Percentiles rank a stretch among this genome's conserved stretches.
phyloP scores from a whole-genome alignment of 129 eudicot genomes.

The Escallonia herrerae region DNA sequence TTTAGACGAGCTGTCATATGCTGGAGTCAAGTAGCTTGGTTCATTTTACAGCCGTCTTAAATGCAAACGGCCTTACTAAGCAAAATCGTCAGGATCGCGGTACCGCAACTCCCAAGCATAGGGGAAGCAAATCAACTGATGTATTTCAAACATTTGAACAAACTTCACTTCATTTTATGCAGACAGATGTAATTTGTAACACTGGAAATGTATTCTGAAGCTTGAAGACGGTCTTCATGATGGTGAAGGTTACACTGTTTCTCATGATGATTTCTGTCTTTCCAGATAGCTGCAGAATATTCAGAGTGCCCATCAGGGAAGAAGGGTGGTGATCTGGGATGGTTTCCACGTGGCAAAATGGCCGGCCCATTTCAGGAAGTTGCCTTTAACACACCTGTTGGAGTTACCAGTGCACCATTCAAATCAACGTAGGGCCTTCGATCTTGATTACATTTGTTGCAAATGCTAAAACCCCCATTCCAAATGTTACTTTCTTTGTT shows the following conservation, averaged over 20 bases:
- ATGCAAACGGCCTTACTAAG: no score
- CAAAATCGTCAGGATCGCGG: no score
- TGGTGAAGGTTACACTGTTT: neutral
- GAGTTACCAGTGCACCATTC: constrained; percentile 95
- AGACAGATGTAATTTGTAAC: no score
- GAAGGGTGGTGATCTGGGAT: constrained; percentile 98
- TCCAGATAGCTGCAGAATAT: constrained; percentile 87
- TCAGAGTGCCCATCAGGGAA: constrained; percentile 99
- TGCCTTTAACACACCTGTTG: constrained; percentile 89
- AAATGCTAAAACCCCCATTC: no score
- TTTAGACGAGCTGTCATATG: no score
- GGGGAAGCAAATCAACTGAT: no score
- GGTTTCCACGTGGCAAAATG: constrained; percentile 99
- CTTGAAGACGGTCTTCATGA: neutral
- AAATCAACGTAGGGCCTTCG: constrained; percentile 70
- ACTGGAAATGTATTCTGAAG: neutral
- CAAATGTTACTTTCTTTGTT: no score
- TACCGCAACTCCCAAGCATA: no score
- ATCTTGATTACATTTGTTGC: neutral
- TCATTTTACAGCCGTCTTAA: no score
- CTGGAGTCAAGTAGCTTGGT: no score
- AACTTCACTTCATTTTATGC: no score
- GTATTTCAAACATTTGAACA: no score
- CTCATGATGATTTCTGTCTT: constrained; percentile 3
- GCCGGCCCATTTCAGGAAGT: constrained; percentile 99